Evolutionary conservation across 441 rosid species (phyloP).

Genomic region (Adansonia grandidieri): DNA sequence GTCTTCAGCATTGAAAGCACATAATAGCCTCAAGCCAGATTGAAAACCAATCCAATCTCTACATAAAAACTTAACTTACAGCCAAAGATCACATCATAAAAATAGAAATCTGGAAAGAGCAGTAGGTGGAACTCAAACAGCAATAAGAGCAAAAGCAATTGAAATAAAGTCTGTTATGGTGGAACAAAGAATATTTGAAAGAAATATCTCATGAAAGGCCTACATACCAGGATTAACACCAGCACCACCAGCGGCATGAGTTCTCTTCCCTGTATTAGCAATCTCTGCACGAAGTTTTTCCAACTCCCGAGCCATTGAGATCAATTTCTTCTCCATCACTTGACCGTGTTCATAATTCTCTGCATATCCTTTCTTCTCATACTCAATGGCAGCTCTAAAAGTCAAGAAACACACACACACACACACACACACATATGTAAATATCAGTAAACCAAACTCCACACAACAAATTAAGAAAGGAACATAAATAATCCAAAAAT

Average conservation of each 20-base stretch:
- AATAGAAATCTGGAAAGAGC: not conserved
- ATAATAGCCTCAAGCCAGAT: not conserved
- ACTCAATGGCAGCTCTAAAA: slow-evolving; percentile 84
- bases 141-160: not conserved
- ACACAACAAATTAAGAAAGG: not conserved
- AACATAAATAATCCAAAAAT: slow-evolving; percentile 8
- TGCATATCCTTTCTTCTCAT: slow-evolving; percentile 96
- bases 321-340: slow-evolving; percentile 87
- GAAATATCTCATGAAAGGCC: not conserved
- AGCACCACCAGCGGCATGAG: slow-evolving; percentile 53
- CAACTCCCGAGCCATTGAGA: slow-evolving; percentile 91
- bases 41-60: slow-evolving; percentile 12
- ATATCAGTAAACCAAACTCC: slow-evolving; percentile 11
- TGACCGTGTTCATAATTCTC: slow-evolving; percentile 94
- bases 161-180: not conserved
- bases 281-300: slow-evolving; percentile 96
- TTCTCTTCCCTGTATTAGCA: slow-evolving; percentile 83
- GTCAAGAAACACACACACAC: slow-evolving; percentile 8
- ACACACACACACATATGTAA: not conserved
- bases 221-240: slow-evolving; percentile 69
- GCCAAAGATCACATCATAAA: not conserved
- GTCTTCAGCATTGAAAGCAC: not conserved
- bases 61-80: not conserved
- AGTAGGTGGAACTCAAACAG: not conserved
- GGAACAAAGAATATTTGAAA: not conserved